A percentile compares a stretch with the other conserved stretches of the same genome.
Evolutionary conservation across 2,329 filamentous ascomycete genomes (phyloP).

Genomic region (Curvularia lunata): DNA sequence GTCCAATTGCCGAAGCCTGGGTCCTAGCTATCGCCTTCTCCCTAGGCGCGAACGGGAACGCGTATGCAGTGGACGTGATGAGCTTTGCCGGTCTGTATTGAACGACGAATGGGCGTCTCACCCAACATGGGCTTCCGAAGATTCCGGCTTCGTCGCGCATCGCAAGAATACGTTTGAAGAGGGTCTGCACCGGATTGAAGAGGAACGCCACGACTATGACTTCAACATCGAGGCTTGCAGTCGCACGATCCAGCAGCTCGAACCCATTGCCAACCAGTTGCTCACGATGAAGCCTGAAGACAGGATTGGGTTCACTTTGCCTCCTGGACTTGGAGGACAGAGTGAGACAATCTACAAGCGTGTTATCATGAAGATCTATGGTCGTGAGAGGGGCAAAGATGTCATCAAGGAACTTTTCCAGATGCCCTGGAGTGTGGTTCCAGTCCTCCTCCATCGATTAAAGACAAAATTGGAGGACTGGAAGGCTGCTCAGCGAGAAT

Average conservation of each 20-base stretch:
- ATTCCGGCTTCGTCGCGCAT: conserved; percentile 96
- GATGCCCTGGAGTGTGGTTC: conserved; percentile 84
- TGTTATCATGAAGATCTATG: conserved; percentile 97
- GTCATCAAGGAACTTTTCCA: conserved; percentile 88
- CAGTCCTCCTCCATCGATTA: conserved; percentile 83
- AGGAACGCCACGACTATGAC: conserved; percentile 98
- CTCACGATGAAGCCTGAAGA: conserved; percentile 76
- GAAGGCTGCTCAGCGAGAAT: conserved; percentile 95
- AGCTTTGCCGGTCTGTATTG: conserved; percentile 88
- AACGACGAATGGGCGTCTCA: conserved; percentile 99
- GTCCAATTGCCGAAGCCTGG: conserved; percentile 93
- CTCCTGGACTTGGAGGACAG: conserved; percentile 83
- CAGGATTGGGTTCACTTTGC: conserved; percentile 76
- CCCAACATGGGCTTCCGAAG: conserved; percentile 97
- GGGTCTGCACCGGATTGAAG: conserved; percentile 91
- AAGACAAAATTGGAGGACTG: conserved; percentile 98
- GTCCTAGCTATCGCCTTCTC: conserved; percentile 91
- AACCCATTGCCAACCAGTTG: conserved; percentile 91
- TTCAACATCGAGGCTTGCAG: conserved; percentile 96
- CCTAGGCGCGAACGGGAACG: conserved; percentile 91
- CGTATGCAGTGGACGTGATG: conserved; percentile 90
- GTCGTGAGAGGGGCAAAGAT: conserved; percentile 78
- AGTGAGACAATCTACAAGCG: conserved; percentile 97
- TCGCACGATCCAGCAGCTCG: conserved; percentile 93
- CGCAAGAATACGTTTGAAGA: conserved; percentile 97